Evolutionary conservation across 164 flowering plant species (phyloP).

Genomic region (Chloranthus sessilifolius): DNA sequence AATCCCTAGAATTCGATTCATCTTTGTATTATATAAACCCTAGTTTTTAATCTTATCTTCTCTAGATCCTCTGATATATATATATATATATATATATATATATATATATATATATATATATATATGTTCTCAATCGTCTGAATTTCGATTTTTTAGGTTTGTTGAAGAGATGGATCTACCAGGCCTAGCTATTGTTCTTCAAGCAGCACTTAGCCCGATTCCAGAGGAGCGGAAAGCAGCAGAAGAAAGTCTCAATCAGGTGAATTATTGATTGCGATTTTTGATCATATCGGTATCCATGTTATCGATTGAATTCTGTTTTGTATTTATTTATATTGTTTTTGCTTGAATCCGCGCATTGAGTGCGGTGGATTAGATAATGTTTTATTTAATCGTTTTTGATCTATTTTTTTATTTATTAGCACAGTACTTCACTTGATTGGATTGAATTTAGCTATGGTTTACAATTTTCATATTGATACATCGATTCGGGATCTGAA

Average conservation of each 20-base stretch:
- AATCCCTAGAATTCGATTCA: no score
- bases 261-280: constrained; percentile 12
- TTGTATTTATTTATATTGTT: background rate
- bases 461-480: no score
- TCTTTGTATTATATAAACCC: no score
- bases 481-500: no score
- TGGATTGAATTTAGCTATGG: no score
- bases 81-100: no score
- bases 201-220: constrained; percentile 89
- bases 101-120: no score
- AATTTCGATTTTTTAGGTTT: background rate
- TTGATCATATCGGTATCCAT: background rate
- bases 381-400: background rate
- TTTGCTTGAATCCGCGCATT: no score
- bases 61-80: no score
- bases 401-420: background rate
- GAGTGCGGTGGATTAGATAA: no score
- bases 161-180: constrained; percentile 69
- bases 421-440: no score
- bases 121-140: background rate
- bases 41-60: no score
- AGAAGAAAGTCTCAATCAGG: constrained; percentile 91
- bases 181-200: constrained; percentile 61
- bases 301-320: background rate
- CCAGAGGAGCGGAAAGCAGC: constrained; percentile 88